A percentile compares a stretch with the other conserved stretches of the same genome.
These are phyloP conservation scores for Boletus mariae DNA, from an alignment of 1,284 basidiomycete species.

Conservation along the genomic window DNA sequence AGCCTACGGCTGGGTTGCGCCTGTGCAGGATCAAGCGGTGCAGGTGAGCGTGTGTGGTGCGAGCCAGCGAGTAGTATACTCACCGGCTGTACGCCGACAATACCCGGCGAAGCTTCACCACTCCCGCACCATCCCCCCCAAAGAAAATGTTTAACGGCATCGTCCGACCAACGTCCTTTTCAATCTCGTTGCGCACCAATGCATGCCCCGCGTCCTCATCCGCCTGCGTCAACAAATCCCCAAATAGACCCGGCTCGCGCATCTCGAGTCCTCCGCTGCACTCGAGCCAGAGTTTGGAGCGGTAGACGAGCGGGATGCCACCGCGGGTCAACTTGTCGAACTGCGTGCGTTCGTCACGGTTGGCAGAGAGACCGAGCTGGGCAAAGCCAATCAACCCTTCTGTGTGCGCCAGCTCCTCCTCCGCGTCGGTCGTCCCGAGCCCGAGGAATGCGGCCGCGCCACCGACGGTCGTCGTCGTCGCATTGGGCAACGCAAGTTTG, in stretches of 20 bases:
- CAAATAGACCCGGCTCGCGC: constrained; percentile 88
- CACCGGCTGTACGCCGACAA: constrained; percentile 89
- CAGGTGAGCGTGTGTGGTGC: background rate
- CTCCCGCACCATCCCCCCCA: constrained; percentile 91
- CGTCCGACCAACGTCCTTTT: constrained; percentile 91
- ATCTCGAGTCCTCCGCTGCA: constrained; percentile 90
- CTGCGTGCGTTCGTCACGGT: constrained; percentile 73
- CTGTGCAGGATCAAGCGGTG: constrained; percentile 34
- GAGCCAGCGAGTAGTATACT: constrained; percentile 27
- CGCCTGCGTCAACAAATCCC: constrained; percentile 71
- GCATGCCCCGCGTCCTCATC: constrained; percentile 43
- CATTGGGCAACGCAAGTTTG: constrained; percentile 13
- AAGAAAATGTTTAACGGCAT: constrained; percentile 98
- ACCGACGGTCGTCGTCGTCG: constrained; percentile 7
- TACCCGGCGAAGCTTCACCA: constrained; percentile 86
- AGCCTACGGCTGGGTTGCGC: constrained; percentile 82
- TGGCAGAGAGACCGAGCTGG: constrained; percentile 76
- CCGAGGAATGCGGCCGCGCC: constrained; percentile 57
- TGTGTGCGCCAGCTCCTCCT: constrained; percentile 68
- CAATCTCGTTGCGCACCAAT: constrained; percentile 75
- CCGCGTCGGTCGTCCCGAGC: constrained; percentile 57
- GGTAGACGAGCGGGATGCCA: constrained; percentile 87
- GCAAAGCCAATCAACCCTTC: constrained; percentile 84
- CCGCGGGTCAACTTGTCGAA: constrained; percentile 77
- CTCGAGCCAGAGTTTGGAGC: constrained; percentile 88